phyloP scores from a whole-genome alignment of 1,284 basidiomycete species.

The Agaricales sp. region DNA sequence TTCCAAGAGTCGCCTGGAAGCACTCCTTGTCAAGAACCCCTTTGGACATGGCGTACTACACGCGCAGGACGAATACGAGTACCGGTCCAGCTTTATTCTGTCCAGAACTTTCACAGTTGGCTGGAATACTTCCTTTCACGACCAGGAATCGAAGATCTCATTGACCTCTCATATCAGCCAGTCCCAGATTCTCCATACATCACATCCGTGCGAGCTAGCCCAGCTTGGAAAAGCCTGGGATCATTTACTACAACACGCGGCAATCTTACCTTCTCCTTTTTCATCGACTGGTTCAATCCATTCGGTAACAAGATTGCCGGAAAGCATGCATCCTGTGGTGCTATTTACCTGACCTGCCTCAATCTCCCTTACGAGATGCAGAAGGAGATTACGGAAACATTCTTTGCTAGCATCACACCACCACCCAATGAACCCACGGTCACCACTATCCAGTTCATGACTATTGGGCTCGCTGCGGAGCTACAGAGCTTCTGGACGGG shows the following conservation, averaged over 20 bases:
- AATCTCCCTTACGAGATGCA: conserved; percentile 10
- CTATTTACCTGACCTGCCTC: conserved; percentile 11
- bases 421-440: conserved; percentile 7
- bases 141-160: too few relatives aligned
- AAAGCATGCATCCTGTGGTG: conserved; percentile 6
- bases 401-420: conserved; percentile 11
- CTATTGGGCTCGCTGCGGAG: conserved; percentile 7
- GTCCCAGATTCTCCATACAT: too few relatives aligned
- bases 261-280: conserved; percentile 14
- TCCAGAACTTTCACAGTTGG: too few relatives aligned
- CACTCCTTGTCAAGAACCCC: too few relatives aligned
- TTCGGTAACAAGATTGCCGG: conserved; percentile 14
- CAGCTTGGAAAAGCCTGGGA: conserved; percentile 10
- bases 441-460: conserved; percentile 10
- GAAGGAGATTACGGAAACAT: conserved; percentile 9
- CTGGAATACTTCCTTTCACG: too few relatives aligned
- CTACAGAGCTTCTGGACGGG: conserved; percentile 7
- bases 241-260: conserved; percentile 6
- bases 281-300: conserved; percentile 18
- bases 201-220: conserved; percentile 13
- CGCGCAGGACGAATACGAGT: too few relatives aligned
- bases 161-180: too few relatives aligned
- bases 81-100: too few relatives aligned
- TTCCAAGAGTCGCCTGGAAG: too few relatives aligned
- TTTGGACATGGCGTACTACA: too few relatives aligned